These are phyloP conservation scores for Hygrocybe punicea DNA, from an alignment of 768 basidiomycete genomes.

Conservation along the genomic window DNA sequence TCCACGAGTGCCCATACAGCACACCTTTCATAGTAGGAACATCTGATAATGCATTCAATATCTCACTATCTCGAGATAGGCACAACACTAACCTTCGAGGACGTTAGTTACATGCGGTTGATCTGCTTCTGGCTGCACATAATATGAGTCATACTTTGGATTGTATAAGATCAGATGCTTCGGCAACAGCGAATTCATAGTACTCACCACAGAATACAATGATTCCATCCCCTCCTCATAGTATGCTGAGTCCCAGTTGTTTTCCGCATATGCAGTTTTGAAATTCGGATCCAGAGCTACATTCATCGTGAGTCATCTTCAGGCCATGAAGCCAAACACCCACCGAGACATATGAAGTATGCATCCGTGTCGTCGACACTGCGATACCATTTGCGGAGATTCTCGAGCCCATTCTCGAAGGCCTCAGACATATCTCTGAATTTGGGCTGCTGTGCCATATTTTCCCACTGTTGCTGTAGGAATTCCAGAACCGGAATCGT, in stretches of 20 bases:
- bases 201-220: not conserved
- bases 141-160: not conserved
- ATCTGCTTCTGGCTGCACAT: not conserved
- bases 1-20: not conserved
- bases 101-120: too few relatives aligned
- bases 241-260: not conserved
- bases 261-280: slow-evolving; percentile 10
- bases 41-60: too few relatives aligned
- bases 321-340: not conserved
- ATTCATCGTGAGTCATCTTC: not conserved
- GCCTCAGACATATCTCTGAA: slow-evolving; percentile 5
- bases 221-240: not conserved
- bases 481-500: slow-evolving; percentile 17
- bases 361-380: slow-evolving; percentile 1
- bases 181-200: not conserved
- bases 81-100: too few relatives aligned
- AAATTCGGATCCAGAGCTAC: slow-evolving; percentile 8
- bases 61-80: too few relatives aligned
- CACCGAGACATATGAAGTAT: slow-evolving; percentile 11
- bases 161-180: not conserved
- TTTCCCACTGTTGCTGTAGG: slow-evolving; percentile 10
- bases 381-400: slow-evolving; percentile 14
- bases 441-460: slow-evolving; percentile 8
- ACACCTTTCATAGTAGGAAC: too few relatives aligned
- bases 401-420: slow-evolving; percentile 9